A percentile compares a stretch with the other conserved stretches of the same genome.
Evolutionary conservation across 2,329 filamentous ascomycete species (phyloP).

Genomic region (Arthrinium puccinioides): DNA sequence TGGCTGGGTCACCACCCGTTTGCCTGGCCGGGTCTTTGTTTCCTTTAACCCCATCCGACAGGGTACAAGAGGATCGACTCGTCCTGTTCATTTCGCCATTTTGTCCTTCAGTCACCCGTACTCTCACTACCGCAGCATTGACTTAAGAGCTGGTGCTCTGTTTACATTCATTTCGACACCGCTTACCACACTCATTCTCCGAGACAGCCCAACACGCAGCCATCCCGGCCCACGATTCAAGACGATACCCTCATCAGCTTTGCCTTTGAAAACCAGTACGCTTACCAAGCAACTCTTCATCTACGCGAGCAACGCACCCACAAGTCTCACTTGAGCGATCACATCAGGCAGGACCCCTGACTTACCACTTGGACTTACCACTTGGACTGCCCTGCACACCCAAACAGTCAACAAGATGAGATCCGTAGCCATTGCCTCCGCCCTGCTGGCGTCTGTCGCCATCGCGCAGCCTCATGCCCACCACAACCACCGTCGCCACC

Average conservation of each 20-base stretch:
- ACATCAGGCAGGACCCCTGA: conserved; percentile 2
- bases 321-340: neutral
- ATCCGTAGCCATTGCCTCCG: conserved; percentile 31
- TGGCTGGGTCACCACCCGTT: no score
- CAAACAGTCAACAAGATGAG: conserved; percentile 33
- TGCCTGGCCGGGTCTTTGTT: no score
- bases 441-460: conserved; percentile 35
- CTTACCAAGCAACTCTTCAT: neutral
- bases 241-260: conserved; percentile 1
- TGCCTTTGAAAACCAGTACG: neutral
- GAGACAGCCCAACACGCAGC: conserved; percentile 7
- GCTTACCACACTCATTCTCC: conserved; percentile 20
- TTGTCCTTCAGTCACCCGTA: no score
- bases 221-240: conserved; percentile 3
- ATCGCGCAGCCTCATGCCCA: conserved; percentile 43
- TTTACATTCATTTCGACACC: conserved; percentile 24
- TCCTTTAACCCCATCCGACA: no score
- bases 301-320: neutral
- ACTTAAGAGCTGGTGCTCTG: no score
- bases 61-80: no score
- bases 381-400: conserved; percentile 4
- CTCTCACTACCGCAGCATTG: no score
- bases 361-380: neutral
- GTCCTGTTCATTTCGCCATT: no score
- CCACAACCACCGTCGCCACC: conserved; percentile 28